phyloP scores from a whole-genome alignment of 176 grass and related monocot species.

The Musa itinerans region DNA sequence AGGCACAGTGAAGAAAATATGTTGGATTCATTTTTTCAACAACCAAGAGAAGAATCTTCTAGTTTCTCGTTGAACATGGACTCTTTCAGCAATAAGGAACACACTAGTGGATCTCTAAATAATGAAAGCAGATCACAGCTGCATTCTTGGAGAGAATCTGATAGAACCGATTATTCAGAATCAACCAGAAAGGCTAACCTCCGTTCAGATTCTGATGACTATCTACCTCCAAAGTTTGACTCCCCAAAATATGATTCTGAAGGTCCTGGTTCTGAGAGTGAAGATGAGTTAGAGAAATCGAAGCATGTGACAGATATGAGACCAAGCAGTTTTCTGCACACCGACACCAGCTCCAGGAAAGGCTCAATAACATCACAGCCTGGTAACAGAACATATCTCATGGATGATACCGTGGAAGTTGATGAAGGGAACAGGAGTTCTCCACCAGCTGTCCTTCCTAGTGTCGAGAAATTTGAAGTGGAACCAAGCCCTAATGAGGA shows the following conservation, averaged over 20 bases:
- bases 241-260: conserved; percentile 84
- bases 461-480: conserved; percentile 27
- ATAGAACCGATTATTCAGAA: conserved; percentile 22
- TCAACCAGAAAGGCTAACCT: conserved; percentile 26
- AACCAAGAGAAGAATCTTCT: conserved; percentile 37
- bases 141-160: conserved; percentile 31
- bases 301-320: conserved; percentile 13
- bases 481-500: conserved; percentile 27
- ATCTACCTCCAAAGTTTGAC: conserved; percentile 48
- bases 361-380: conserved; percentile 13
- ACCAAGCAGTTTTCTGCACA: conserved; percentile 15
- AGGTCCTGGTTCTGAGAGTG: conserved; percentile 42
- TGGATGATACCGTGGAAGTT: conserved; percentile 15
- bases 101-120: conserved; percentile 35
- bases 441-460: conserved; percentile 3
- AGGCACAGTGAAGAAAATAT: conserved; percentile 24
- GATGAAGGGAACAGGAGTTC: conserved; percentile 19
- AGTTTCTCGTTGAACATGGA: conserved; percentile 18
- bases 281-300: conserved; percentile 30
- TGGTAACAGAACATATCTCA: background rate
- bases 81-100: conserved; percentile 25
- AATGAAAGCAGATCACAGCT: conserved; percentile 23
- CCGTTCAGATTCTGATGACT: conserved; percentile 30
- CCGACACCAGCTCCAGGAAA: background rate
- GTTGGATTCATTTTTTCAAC: conserved; percentile 41